Conservation (phyloP, 495 filamentous ascomycete species). For the Hypoxylon crocopeplum region DNA sequence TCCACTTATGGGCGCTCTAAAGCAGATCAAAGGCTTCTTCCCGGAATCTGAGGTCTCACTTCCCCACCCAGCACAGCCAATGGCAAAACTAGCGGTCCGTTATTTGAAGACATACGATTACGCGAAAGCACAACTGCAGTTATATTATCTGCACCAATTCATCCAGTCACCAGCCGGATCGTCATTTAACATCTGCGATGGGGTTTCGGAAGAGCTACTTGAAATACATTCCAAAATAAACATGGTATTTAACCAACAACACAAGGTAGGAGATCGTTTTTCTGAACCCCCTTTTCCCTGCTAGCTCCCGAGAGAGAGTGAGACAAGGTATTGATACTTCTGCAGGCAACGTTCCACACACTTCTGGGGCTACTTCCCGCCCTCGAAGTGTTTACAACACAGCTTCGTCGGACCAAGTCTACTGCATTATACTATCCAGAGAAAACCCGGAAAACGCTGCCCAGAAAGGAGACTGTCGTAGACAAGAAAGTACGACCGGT, state of each 20-base stretch:
- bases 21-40: background rate
- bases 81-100: background rate
- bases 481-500: too few species aligned
- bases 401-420: too few species aligned
- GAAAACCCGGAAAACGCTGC: too few species aligned
- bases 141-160: background rate
- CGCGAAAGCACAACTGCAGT: background rate
- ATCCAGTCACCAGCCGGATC: background rate
- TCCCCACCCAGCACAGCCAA: background rate
- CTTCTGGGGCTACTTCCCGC: too few species aligned
- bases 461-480: too few species aligned
- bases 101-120: background rate
- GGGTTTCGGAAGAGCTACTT: too few species aligned
- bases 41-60: background rate
- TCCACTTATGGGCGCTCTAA: background rate
- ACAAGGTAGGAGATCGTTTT: background rate
- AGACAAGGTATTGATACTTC: too few species aligned
- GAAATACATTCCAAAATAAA: background rate
- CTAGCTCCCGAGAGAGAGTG: too few species aligned
- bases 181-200: background rate
- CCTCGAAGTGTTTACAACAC: too few species aligned
- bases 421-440: too few species aligned
- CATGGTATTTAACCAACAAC: background rate
- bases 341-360: too few species aligned
- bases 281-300: too few species aligned